These are phyloP conservation scores for Fagus sylvatica DNA, from an alignment of 306 rosid species.

Conservation along the genomic window DNA sequence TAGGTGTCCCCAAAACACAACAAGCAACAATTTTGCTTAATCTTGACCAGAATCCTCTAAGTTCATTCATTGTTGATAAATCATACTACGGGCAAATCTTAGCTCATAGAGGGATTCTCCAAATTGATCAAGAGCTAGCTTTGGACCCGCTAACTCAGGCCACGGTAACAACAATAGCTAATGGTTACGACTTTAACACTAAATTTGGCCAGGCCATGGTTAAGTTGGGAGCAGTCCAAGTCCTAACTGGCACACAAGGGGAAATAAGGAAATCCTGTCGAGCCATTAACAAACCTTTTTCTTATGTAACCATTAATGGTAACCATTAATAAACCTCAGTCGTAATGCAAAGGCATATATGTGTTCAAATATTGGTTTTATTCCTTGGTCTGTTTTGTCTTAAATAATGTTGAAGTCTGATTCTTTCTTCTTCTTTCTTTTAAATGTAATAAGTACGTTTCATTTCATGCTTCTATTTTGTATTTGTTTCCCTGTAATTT, in stretches of 20 bases:
- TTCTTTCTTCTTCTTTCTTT: not conserved
- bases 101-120: slow-evolving; percentile 29
- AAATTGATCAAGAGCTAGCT: slow-evolving; percentile 45
- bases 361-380: not conserved
- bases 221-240: slow-evolving; percentile 38
- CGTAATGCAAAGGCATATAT: not conserved
- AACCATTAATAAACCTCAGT: not conserved
- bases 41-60: slow-evolving; percentile 27
- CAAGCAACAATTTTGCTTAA: not conserved
- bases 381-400: not conserved
- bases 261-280: slow-evolving; percentile 36
- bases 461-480: not conserved
- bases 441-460: no score
- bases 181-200: not conserved
- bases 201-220: slow-evolving; percentile 43
- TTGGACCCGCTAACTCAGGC: slow-evolving; percentile 6
- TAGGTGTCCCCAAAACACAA: slow-evolving; percentile 23
- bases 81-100: slow-evolving; percentile 24
- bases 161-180: slow-evolving; percentile 6
- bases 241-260: slow-evolving; percentile 23
- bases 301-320: no score
- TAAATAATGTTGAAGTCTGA: not conserved
- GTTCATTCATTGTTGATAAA: slow-evolving; percentile 24
- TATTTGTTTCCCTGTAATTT: not conserved
- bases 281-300: not conserved